These are phyloP conservation scores for Clohesyomyces aquaticus DNA, from an alignment of 495 filamentous ascomycete species.

Conservation along the genomic window DNA sequence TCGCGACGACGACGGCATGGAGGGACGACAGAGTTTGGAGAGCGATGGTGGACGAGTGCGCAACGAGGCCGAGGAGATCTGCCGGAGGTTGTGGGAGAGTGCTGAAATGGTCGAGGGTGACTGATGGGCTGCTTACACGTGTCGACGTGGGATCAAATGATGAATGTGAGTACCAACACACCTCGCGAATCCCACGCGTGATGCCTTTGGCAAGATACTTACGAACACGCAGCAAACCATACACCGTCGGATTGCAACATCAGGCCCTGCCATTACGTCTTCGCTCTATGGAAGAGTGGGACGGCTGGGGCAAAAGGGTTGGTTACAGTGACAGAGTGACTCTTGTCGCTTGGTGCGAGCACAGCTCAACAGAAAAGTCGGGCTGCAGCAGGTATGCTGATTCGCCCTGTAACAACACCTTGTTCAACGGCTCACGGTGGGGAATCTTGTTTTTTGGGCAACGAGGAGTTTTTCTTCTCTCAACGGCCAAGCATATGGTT, in stretches of 20 bases:
- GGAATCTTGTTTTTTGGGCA: background rate
- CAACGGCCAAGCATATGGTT: too few species aligned
- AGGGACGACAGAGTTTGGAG: conserved; percentile 37
- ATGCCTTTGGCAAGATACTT: too few species aligned
- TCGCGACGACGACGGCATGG: conserved; percentile 30
- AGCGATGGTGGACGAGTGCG: conserved; percentile 28
- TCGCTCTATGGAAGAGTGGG: background rate
- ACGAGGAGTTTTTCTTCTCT: background rate
- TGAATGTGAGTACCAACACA: background rate
- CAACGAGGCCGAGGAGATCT: conserved; percentile 42
- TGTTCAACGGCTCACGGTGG: background rate
- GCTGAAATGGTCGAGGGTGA: conserved; percentile 36
- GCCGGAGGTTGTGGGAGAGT: conserved; percentile 41
- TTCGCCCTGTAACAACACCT: background rate
- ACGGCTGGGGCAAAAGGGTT: background rate
- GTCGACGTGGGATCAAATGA: conserved; percentile 5
- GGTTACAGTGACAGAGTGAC: background rate
- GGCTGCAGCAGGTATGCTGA: background rate
- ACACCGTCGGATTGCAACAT: background rate
- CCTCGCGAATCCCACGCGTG: too few species aligned
- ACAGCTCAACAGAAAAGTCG: background rate
- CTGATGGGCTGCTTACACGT: conserved; percentile 20
- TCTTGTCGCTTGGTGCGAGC: background rate
- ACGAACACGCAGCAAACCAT: too few species aligned
- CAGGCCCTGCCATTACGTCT: background rate